Evolutionary conservation across 2,329 filamentous ascomycete species (phyloP).

Genomic region (Alternaria rosae): DNA sequence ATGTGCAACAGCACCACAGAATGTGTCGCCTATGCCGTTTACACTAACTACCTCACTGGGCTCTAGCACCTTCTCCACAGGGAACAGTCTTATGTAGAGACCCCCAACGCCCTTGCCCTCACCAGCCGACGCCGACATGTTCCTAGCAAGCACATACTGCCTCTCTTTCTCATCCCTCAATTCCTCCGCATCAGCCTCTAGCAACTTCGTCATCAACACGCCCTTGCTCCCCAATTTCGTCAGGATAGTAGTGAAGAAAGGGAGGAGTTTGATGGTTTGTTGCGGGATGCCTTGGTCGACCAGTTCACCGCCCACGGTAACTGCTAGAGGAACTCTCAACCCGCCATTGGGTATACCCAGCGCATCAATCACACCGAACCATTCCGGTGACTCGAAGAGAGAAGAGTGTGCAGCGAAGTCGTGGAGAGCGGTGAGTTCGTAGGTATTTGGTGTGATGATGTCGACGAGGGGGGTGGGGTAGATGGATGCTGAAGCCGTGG

Average conservation of each 20-base stretch:
- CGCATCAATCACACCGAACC: conserved; percentile 82
- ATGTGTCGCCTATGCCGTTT: conserved; percentile 94
- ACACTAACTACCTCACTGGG: conserved; percentile 79
- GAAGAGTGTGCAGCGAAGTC: conserved; percentile 69
- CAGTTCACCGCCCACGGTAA: conserved; percentile 70
- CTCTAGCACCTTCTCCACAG: conserved; percentile 68
- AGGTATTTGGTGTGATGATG: conserved; percentile 81
- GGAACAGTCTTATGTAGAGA: conserved; percentile 79
- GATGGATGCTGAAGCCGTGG: conserved; percentile 66
- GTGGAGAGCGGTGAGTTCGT: conserved; percentile 84
- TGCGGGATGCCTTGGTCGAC: conserved; percentile 85
- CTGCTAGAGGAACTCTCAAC: conserved; percentile 74
- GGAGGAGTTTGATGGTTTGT: conserved; percentile 82
- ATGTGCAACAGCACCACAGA: conserved; percentile 84
- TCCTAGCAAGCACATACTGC: conserved; percentile 74
- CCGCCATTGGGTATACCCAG: conserved; percentile 75
- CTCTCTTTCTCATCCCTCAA: conserved; percentile 69
- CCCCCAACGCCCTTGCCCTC: conserved; percentile 68
- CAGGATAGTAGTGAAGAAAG: conserved; percentile 83
- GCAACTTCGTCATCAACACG: conserved; percentile 76
- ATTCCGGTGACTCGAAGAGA: conserved; percentile 72
- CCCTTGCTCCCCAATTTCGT: conserved; percentile 82
- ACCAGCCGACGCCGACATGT: conserved; percentile 50
- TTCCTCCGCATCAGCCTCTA: conserved; percentile 71
- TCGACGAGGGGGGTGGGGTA: conserved; percentile 72